Conservation (phyloP, 306 rosid species). For the Inga leiocalycina region DNA sequence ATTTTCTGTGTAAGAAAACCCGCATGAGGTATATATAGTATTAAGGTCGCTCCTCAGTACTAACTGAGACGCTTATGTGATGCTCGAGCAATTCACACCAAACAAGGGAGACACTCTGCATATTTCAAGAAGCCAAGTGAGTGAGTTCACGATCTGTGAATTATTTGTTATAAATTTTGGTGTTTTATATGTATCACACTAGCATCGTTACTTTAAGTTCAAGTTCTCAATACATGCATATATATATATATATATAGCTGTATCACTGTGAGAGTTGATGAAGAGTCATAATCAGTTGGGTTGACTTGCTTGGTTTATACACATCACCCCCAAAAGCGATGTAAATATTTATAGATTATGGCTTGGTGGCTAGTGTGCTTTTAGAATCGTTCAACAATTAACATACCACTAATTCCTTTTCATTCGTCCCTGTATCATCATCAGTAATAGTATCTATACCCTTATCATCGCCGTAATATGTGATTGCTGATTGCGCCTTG, state of each 20-base stretch:
- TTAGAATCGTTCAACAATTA: not conserved
- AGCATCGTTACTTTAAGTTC: no score
- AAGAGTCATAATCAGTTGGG: not conserved
- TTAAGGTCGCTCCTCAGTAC: not conserved
- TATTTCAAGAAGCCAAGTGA: not conserved
- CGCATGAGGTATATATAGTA: not conserved
- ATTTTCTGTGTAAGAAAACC: not conserved
- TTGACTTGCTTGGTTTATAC: slow-evolving; percentile 7
- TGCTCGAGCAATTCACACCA: not conserved
- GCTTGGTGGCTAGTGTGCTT: not conserved
- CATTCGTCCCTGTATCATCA: not conserved
- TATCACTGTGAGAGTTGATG: not conserved
- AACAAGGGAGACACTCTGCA: not conserved
- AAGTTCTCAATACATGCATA: no score
- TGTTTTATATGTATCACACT: not conserved
- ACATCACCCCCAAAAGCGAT: not conserved
- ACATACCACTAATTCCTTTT: not conserved
- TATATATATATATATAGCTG: not conserved
- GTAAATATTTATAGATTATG: not conserved
- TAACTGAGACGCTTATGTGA: not conserved
- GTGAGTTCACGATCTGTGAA: not conserved
- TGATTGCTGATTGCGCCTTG: not conserved
- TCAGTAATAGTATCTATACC: not conserved
- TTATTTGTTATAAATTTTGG: not conserved
- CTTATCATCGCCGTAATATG: not conserved